Conservation (phyloP, 2,329 filamentous ascomycete species). For the Beauveria pseudobassiana region DNA sequence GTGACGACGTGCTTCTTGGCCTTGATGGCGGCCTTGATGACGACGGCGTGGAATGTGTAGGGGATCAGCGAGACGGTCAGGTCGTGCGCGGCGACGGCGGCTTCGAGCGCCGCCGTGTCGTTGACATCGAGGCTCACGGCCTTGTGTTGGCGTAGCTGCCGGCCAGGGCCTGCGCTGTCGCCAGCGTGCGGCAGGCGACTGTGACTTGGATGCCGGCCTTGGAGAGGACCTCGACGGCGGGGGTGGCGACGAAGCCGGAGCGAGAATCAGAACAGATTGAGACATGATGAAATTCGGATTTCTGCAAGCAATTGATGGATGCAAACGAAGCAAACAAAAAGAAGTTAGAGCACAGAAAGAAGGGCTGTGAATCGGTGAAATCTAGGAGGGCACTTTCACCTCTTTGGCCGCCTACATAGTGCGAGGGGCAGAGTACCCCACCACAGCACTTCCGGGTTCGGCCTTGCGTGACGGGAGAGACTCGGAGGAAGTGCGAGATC, state of each 20-base stretch:
- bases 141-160: constrained; percentile 62
- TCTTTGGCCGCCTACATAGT: neutral
- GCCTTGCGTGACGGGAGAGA: neutral
- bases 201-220: constrained; percentile 8
- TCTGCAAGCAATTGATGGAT: neutral
- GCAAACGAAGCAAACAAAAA: neutral
- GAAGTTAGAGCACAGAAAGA: neutral
- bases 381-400: neutral
- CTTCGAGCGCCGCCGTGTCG: constrained; percentile 68
- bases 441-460: constrained; percentile 4
- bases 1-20: constrained; percentile 96
- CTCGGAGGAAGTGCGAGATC: constrained; percentile 7
- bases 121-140: constrained; percentile 81
- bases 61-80: constrained; percentile 79
- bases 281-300: neutral
- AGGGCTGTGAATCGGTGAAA: neutral
- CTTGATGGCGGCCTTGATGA: constrained; percentile 90
- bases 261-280: constrained; percentile 10
- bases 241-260: constrained; percentile 11
- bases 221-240: constrained; percentile 11
- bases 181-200: constrained; percentile 69
- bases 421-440: constrained; percentile 8
- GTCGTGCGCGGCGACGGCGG: constrained; percentile 71
- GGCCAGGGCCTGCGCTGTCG: constrained; percentile 66
- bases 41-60: constrained; percentile 79